These are phyloP conservation scores for Dissophora ornata DNA, from an alignment of 192 early-diverging fungal genomes.

Conservation along the genomic window DNA sequence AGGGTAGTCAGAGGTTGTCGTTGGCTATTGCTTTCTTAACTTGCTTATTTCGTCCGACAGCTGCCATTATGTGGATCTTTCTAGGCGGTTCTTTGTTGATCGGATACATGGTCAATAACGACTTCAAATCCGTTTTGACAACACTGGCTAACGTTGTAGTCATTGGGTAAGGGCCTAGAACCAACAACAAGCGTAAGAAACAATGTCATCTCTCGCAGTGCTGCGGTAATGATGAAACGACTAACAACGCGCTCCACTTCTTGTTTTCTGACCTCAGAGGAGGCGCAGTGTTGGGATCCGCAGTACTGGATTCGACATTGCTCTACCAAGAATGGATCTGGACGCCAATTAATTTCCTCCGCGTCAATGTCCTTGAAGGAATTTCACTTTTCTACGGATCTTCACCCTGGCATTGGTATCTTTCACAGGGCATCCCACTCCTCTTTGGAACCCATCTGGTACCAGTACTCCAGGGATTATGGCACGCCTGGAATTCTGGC, in stretches of 20 bases:
- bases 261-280: constrained; percentile 32
- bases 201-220: not conserved
- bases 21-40: constrained; percentile 80
- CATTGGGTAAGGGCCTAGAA: constrained; percentile 55
- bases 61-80: constrained; percentile 86
- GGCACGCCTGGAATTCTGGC: constrained; percentile 21
- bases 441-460: constrained; percentile 83
- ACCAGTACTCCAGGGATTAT: constrained; percentile 66
- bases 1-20: constrained; percentile 39
- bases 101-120: constrained; percentile 12
- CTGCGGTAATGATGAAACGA: not conserved
- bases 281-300: constrained; percentile 60
- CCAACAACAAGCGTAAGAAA: not conserved
- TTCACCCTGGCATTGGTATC: constrained; percentile 94
- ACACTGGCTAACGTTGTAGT: constrained; percentile 49
- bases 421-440: constrained; percentile 83
- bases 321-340: constrained; percentile 82
- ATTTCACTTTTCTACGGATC: constrained; percentile 92
- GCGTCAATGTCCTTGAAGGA: constrained; percentile 82
- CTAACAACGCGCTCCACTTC: not conserved
- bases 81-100: constrained; percentile 72
- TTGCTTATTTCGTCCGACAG: constrained; percentile 92
- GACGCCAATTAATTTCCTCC: constrained; percentile 81
- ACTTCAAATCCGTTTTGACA: constrained; percentile 2
- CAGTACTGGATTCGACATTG: constrained; percentile 68